Percentiles rank a stretch among this genome's conserved stretches.
Conservation (phyloP, 257 asterid species). For the Petrea volubilis region DNA sequence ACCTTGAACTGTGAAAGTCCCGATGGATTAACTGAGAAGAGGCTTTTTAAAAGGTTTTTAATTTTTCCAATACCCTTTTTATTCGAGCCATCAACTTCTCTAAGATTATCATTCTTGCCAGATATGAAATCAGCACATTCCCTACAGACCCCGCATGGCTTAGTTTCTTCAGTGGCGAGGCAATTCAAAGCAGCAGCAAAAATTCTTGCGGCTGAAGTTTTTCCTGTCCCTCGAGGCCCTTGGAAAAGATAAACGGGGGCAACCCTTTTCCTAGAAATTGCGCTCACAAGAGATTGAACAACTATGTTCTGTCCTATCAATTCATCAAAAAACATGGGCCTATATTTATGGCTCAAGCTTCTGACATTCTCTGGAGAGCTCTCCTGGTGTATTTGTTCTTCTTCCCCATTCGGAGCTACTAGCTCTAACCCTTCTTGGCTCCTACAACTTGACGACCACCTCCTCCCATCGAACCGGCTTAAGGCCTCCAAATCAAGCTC, state of each 20-base stretch:
- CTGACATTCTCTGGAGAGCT: slow-evolving; percentile 65
- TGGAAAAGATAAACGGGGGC: slow-evolving; percentile 90
- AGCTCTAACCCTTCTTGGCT: slow-evolving; percentile 74
- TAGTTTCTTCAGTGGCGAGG: slow-evolving; percentile 72
- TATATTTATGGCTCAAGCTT: slow-evolving; percentile 80
- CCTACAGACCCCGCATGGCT: slow-evolving; percentile 94
- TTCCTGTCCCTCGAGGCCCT: slow-evolving; percentile 99
- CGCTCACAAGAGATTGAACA: slow-evolving; percentile 71
- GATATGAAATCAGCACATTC: slow-evolving; percentile 74
- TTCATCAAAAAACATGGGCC: slow-evolving; percentile 90
- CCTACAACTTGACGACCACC: slow-evolving; percentile 87
- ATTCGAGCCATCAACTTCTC: slow-evolving; percentile 79
- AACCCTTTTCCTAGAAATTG: slow-evolving; percentile 65
- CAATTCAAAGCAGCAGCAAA: slow-evolving; percentile 91
- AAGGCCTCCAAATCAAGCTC: slow-evolving; percentile 90
- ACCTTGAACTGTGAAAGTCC: slow-evolving; percentile 54
- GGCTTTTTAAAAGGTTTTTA: slow-evolving; percentile 54
- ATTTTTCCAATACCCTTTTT: slow-evolving; percentile 62
- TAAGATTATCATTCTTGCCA: slow-evolving; percentile 59
- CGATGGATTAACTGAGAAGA: slow-evolving; percentile 43
- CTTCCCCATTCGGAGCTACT: slow-evolving; percentile 48
- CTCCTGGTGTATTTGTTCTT: slow-evolving; percentile 49
- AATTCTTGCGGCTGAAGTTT: slow-evolving; percentile 82
- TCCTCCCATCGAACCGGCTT: slow-evolving; percentile 80
- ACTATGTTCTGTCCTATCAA: slow-evolving; percentile 83